A percentile compares a stretch with the other conserved stretches of the same genome.
Evolutionary conservation across 2,329 filamentous ascomycete species (phyloP).

Genomic region (Pseudogymnoascus sp.): DNA sequence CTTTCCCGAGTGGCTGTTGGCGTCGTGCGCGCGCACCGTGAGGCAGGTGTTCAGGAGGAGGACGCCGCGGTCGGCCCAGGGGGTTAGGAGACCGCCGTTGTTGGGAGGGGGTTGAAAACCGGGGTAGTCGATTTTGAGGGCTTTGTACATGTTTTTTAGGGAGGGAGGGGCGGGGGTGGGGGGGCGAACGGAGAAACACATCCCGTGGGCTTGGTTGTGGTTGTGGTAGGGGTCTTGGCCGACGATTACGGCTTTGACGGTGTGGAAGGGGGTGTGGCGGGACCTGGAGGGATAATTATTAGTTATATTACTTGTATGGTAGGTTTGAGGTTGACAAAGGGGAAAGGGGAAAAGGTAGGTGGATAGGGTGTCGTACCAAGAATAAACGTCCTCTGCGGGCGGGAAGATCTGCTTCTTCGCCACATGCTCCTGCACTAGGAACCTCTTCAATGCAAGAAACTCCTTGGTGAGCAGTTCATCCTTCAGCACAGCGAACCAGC

Average conservation of each 20-base stretch:
- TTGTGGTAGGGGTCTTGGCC: slow-evolving; percentile 98
- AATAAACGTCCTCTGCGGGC: slow-evolving; percentile 83
- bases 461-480: slow-evolving; percentile 73
- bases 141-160: slow-evolving; percentile 87
- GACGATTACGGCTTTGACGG: slow-evolving; percentile 85
- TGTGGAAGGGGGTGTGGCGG: slow-evolving; percentile 79
- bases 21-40: slow-evolving; percentile 82
- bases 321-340: slow-evolving; percentile 8
- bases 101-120: slow-evolving; percentile 67
- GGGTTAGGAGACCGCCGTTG: slow-evolving; percentile 73
- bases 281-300: slow-evolving; percentile 58
- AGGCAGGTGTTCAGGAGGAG: slow-evolving; percentile 91
- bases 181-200: slow-evolving; percentile 89
- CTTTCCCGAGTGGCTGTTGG: slow-evolving; percentile 75
- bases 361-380: slow-evolving; percentile 56
- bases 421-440: slow-evolving; percentile 70
- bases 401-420: slow-evolving; percentile 77
- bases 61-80: slow-evolving; percentile 91
- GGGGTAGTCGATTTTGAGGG: slow-evolving; percentile 82
- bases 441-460: slow-evolving; percentile 83
- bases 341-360: background rate
- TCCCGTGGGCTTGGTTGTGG: slow-evolving; percentile 86
- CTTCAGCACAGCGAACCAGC: slow-evolving; percentile 83
- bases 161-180: slow-evolving; percentile 85
- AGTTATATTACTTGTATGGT: slow-evolving; percentile 17